A percentile compares a stretch with the other conserved stretches of the same genome.
These are phyloP conservation scores for Wallacemonas sp. DNA, from an alignment of 208 protist genomes.

Conservation along the genomic window DNA sequence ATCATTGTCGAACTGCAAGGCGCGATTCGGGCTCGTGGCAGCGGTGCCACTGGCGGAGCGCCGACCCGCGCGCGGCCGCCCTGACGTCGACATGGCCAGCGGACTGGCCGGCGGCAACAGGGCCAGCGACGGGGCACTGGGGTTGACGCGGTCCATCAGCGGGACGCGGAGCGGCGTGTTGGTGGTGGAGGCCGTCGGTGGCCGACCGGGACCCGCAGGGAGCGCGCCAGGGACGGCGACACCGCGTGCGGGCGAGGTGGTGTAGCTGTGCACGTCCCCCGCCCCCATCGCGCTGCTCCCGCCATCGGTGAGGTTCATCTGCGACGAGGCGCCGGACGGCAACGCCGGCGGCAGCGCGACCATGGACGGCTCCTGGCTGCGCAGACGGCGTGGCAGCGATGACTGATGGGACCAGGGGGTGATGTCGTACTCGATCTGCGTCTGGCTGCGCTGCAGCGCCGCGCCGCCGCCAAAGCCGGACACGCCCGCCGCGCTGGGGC, in stretches of 20 bases:
- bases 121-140: not conserved
- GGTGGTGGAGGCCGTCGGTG: not conserved
- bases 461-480: not conserved
- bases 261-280: not conserved
- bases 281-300: not conserved
- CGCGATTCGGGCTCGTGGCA: conserved; percentile 2
- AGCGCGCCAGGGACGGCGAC: not conserved
- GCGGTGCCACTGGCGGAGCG: not conserved
- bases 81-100: not conserved
- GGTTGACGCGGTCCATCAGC: conserved; percentile 13
- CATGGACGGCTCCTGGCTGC: conserved; percentile 27
- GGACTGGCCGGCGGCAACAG: not conserved
- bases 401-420: conserved; percentile 42
- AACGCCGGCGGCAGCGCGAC: not conserved
- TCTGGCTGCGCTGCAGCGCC: conserved; percentile 23
- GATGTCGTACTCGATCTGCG: conserved; percentile 48
- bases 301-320: not conserved
- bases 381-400: conserved; percentile 34
- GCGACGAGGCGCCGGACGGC: not conserved
- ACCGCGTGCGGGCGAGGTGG: not conserved
- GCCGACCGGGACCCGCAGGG: not conserved
- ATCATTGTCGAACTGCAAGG: conserved; percentile 7
- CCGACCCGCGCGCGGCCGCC: not conserved
- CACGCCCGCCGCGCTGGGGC: conserved; percentile 6
- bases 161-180: conserved; percentile 2